Evolutionary conservation across 1,139 yeast species (phyloP).

Genomic region (Arxiozyma slooffiae): DNA sequence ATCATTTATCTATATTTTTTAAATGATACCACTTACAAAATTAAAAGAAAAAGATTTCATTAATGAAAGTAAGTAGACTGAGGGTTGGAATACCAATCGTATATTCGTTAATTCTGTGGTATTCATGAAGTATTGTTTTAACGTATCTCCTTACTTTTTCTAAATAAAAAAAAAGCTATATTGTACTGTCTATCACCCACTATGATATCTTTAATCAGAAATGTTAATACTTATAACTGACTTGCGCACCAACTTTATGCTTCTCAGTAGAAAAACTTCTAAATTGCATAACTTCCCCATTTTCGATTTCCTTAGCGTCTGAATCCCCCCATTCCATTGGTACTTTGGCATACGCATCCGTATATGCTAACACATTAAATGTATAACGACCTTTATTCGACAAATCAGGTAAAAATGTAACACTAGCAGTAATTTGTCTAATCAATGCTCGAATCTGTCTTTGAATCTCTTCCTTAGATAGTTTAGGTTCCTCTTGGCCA

Average conservation of each 20-base stretch:
- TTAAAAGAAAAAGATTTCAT: no score
- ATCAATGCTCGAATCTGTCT: slow-evolving; percentile 75
- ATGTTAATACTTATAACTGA: slow-evolving; percentile 44
- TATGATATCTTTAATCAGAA: background rate
- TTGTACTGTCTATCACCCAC: no score
- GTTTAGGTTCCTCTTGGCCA: background rate
- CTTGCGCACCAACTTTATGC: slow-evolving; percentile 68
- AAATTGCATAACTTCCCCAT: slow-evolving; percentile 56
- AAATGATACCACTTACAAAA: no score
- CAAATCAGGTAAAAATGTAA: slow-evolving; percentile 73
- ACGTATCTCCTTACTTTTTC: no score
- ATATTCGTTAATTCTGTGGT: no score
- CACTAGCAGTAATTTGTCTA: slow-evolving; percentile 82
- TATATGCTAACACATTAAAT: slow-evolving; percentile 77
- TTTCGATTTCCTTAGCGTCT: slow-evolving; percentile 48
- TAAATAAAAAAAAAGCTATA: no score
- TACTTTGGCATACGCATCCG: slow-evolving; percentile 60
- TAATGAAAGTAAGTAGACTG: no score
- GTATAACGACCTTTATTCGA: slow-evolving; percentile 54
- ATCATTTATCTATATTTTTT: no score
- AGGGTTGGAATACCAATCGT: no score
- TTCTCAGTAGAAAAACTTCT: slow-evolving; percentile 58
- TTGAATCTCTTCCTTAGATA: slow-evolving; percentile 39
- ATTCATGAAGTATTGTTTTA: no score
- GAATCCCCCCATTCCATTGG: slow-evolving; percentile 87